Base-by-base conservation (phyloP, 805 yeast genomes). In the Lachancea kluyveri region DNA sequence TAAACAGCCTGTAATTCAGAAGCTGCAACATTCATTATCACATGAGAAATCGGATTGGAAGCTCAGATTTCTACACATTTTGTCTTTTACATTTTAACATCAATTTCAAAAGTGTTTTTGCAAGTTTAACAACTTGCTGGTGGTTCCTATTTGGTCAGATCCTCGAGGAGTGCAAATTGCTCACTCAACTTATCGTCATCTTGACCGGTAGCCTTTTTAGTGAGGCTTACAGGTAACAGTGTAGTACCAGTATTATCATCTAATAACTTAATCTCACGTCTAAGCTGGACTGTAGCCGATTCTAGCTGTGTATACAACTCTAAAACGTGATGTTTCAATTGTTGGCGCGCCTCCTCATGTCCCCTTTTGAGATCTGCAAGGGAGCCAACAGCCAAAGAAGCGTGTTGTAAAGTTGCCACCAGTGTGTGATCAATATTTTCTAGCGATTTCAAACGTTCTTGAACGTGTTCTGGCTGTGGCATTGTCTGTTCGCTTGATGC, bases 141-240 rank as follows among this genome's bases (percentile, higher is more conserved):
- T n/a, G n/a, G n/a, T n/a, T n/a, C n/a, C n/a, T n/a, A n/a, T n/a
- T n/a, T n/a, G n/a, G n/a, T n/a, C n/a, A n/a, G 24, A 4, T 39
- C 37, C 27, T 34, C 36, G 19, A 54, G 36, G 6, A 45, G 27
- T 6, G 27, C 28, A 13, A 48, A 31, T 27, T 54, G 60, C 24
- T 53, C 59, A 13, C 34, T 28, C 35, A 56, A 27, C 33, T 54
- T 54, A 25, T 50, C 58, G 22, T 52, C 52, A 33, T 54, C 60
- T 32, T 54, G 60, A 6, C 57, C 59, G 1, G 45, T 30, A 10
- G 58, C 57, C 28, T 49, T 50, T 42, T 56, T 56, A 31, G 45
- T 51, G 8, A 52, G 52, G 23, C 41, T 47, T 8, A 54, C 50
- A 6, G 61, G 61, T 13, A 56, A 40, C 20, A 55, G 28, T 19